These are phyloP conservation scores for Effrenium voratum DNA, from an alignment of 73 alveolate genomes.

Conservation along the genomic window DNA sequence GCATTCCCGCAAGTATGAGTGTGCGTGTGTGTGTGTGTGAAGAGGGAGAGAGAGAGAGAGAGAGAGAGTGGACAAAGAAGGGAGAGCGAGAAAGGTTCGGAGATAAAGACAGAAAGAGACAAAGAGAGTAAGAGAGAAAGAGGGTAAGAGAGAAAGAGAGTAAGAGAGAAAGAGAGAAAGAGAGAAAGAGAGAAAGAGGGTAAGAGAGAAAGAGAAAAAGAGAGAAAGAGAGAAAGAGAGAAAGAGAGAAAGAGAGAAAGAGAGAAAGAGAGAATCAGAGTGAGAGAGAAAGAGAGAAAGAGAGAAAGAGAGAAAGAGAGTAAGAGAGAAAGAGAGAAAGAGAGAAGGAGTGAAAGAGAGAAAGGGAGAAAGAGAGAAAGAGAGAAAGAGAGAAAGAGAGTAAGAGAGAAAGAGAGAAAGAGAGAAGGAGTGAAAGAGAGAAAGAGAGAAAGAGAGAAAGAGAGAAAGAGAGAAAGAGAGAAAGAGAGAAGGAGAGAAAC, in stretches of 20 bases:
- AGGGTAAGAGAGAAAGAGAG: too few relatives aligned
- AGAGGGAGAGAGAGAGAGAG: not conserved
- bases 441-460: too few relatives aligned
- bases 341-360: not conserved
- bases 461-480: too few relatives aligned
- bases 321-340: not conserved
- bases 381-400: too few relatives aligned
- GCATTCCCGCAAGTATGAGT: too few relatives aligned
- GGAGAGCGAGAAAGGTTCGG: not conserved
- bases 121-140: too few relatives aligned
- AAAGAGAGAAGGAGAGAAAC: too few relatives aligned
- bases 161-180: too few relatives aligned
- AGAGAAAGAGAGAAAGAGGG: not conserved
- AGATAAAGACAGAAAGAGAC: not conserved
- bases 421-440: too few relatives aligned
- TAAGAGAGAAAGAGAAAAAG: not conserved
- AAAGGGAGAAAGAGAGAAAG: not conserved
- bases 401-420: too few relatives aligned
- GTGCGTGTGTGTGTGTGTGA: not conserved
- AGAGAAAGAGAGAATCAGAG: not conserved
- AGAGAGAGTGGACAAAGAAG: not conserved
- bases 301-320: not conserved
- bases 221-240: not conserved
- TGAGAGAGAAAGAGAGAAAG: not conserved
- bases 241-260: not conserved